Base-by-base conservation (phyloP, 306 rosid genomes). In the Hippophae rhamnoides region DNA sequence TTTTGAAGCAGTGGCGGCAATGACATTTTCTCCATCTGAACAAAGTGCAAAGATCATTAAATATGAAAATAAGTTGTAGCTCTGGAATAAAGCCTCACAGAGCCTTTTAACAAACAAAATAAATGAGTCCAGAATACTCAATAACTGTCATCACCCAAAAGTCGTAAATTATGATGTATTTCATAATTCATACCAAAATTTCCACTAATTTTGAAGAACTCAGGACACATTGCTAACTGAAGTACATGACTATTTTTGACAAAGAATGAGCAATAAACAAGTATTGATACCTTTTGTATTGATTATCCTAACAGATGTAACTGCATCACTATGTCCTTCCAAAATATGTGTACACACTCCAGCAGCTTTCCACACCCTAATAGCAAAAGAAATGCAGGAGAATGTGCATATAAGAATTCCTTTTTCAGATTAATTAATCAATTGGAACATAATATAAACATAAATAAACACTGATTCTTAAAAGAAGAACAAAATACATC, bases 1-100 rank as follows among this genome's bases (percentile, higher is more conserved):
- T 71, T 92, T 92, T 3, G 99, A 88, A 64, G 87, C 96, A 53
- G 96, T 87, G 65, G 93, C 90, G 31, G 82, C 60, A 3, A 84
- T 76, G 55, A 63, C 65, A 61, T 73, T 63, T 56, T 76, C 86
- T 41, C 53, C 64, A 64, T 80, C 96, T 84, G 75, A 62, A 54
- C 54, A 54, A 47, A 54, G 54, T 27, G 41, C 10, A 54, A 10
- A 63, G 41, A 50, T 47, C 38, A 25, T 59, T 45, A 9, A 10
- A 27, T 5, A 1, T 27, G 23, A 13, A 43, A 2, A 12, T 10
- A 14, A 38, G 14, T 8, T 31, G 7, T 12, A 13, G 59, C 25
- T 25, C 52, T 27, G 27, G 52, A 27, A 31, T 31, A 31, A 31
- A 2, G 3, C 38, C 38, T 5, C 38, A 31, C 38, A 1, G 38